Evolutionary conservation across 1,139 yeast genomes (phyloP), one percentile per base, ranked within the genome.

Genomic region (Yamadazyma jaroonii): DNA sequence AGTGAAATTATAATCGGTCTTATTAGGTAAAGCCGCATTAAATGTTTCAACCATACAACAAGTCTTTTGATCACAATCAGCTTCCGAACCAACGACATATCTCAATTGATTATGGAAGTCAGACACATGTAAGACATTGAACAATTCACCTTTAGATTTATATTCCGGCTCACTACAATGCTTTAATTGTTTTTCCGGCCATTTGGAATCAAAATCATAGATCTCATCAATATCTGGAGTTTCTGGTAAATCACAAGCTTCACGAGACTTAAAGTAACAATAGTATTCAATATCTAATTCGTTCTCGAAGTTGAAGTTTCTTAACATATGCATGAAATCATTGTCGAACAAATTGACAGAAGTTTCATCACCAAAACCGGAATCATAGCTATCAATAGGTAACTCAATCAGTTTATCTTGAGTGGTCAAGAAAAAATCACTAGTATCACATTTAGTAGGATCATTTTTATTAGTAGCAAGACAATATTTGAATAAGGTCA

Each of bases 91-190:
- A 13, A 74, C 63, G 3, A 67, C 55, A 55, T 79, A 82, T 42
- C 79, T 72, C 37, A 72, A 57, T 51, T 80, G 77, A 36, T 79
- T 57, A 52, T 82, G 88, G 59, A 81, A 75, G 52, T 82, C 89
- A 23, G 80, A 72, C 21, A 81, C 50, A 49, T 82, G 89, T 42
- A 81, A 61, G n/a, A 80, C 87, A 43, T 79, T 77, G 57, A 81
- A 77, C 7, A 44, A 43, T 15, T 54, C 60, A 31, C 47, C 46
- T 32, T 49, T 40, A n/a, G 48, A 45, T 11, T 26, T 23, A 15
- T 13, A 11, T 8, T 23, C 17, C 6, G 70, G 70, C 37, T 59
- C 57, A 11, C 26, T 29, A 17, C 45, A 42, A 31, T 59, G 54
- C 26, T 54, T 29, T 2, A 50, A 45, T 32, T 57, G 50, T 46